phyloP scores from a whole-genome alignment of 1,284 basidiomycete genomes.

The Fereydounia khargensis region DNA sequence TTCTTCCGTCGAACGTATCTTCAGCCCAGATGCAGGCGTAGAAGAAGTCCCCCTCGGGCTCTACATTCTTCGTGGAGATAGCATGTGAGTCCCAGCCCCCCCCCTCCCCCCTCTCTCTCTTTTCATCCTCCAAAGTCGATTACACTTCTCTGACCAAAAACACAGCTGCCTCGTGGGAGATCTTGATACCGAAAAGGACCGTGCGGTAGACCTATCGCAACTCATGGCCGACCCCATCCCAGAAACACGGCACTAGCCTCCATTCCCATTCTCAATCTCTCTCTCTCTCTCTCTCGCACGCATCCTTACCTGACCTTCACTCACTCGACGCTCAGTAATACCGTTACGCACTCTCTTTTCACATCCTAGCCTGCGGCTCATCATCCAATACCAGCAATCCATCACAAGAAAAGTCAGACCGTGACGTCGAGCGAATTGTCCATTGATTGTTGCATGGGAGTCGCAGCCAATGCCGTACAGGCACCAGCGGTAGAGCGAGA shows the following conservation, averaged over 20 bases:
- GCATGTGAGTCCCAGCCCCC: conserved; percentile 70
- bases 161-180: conserved; percentile 82
- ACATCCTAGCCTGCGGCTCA: too few species aligned
- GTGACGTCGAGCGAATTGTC: conserved; percentile 6
- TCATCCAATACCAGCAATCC: too few species aligned
- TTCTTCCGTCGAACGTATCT: conserved; percentile 48
- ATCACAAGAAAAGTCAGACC: not conserved
- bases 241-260: conserved; percentile 40
- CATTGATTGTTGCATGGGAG: not conserved
- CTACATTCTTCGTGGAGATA: conserved; percentile 95
- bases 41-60: conserved; percentile 93
- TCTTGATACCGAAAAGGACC: conserved; percentile 80
- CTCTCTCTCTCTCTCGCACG: too few species aligned
- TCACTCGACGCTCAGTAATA: too few species aligned
- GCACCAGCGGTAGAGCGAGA: not conserved
- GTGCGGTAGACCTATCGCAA: conserved; percentile 71
- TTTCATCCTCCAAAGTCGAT: not conserved
- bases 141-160: not conserved
- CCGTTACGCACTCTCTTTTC: too few species aligned
- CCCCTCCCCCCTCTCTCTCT: not conserved
- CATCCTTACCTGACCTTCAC: too few species aligned
- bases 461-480: not conserved
- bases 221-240: conserved; percentile 85
- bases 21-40: conserved; percentile 72
- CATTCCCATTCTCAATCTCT: too few species aligned